Percentiles rank a stretch among this genome's conserved stretches.
These are phyloP conservation scores for Verticillium zaregamsianum DNA, from an alignment of 2,329 filamentous ascomycete genomes.

Conservation along the genomic window DNA sequence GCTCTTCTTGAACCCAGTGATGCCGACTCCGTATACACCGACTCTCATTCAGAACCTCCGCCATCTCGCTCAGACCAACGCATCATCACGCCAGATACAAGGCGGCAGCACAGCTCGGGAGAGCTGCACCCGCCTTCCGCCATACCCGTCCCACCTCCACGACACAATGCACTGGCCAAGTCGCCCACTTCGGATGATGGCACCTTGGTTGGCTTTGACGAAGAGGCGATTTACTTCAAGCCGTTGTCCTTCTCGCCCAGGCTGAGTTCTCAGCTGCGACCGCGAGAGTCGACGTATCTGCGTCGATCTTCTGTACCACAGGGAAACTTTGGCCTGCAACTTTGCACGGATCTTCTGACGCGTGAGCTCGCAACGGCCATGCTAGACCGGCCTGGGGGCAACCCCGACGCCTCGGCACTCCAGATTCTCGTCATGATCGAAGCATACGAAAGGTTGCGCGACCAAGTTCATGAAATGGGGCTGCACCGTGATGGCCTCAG, in stretches of 20 bases:
- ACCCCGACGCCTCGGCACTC: constrained; percentile 35
- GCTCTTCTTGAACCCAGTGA: constrained; percentile 38
- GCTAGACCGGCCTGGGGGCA: constrained; percentile 17
- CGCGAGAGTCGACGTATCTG: constrained; percentile 5
- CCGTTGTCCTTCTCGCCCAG: constrained; percentile 35
- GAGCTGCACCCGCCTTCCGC: not conserved
- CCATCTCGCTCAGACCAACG: constrained; percentile 8
- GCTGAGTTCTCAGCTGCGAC: constrained; percentile 23
- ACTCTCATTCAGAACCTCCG: constrained; percentile 20
- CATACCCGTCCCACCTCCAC: not conserved
- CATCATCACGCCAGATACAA: constrained; percentile 5
- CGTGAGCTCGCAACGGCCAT: constrained; percentile 43
- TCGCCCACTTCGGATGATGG: constrained; percentile 39
- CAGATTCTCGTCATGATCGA: constrained; percentile 57
- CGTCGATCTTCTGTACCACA: not conserved
- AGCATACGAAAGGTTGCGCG: constrained; percentile 49
- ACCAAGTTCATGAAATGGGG: constrained; percentile 33
- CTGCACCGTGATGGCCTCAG: constrained; percentile 20
- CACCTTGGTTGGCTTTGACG: constrained; percentile 42
- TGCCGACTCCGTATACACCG: constrained; percentile 26
- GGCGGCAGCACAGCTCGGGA: constrained; percentile 11
- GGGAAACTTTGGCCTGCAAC: constrained; percentile 41
- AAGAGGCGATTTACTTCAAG: constrained; percentile 44
- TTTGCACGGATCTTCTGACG: constrained; percentile 46
- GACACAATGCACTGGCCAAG: constrained; percentile 8